Base-by-base conservation (phyloP, 148 eudicot species). In the Arctostaphylos glauca region DNA sequence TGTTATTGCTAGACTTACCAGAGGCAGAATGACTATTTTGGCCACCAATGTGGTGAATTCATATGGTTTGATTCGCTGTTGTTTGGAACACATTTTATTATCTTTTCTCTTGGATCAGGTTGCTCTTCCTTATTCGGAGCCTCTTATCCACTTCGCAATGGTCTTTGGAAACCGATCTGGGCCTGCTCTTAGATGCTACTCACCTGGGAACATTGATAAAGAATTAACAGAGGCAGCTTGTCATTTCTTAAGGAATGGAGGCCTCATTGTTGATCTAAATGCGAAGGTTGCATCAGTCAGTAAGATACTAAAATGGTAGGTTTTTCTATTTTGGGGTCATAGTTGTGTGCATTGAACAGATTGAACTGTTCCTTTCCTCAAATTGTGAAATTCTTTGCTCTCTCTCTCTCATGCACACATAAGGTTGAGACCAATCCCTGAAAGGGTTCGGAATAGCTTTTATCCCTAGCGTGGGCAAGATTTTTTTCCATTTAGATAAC, bases 131-230 rank as follows among this genome's bases (percentile, higher is more conserved):
- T 75, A 86, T 58, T 58, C 89, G 12, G 92, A 90, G 84, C 92
- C 92, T 79, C 92, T 90, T 58, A 84, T 88, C 62, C 90, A 90
- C 86, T 90, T 90, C 80, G 90, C 92, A 6, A 77, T 90, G 43
- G 92, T 86, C 56, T 80, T 67, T 84, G 92, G 92, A 64, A 81
- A 85, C 60, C 86, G 90, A 77, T 90, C 92, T 16, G 89, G 89
- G 44, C 92, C 92, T 79, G 83, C 88, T 74, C 92, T 90, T 48
- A 73, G 89, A 48, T 90, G 92, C 84, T 90, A 88, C 74, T 88
- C 92, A 53, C 87, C 92, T 46, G 83, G 86, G 13, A 78, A 85
- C 66, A 82, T 90, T 76, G 92, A 90, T 74, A 81, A 84, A 80
- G 92, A 90, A 80, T 80, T 90, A 84, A 80, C 64, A 74, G 90